Conservation (phyloP, 805 yeast genomes). For the Tetrapisispora nanseiensis region DNA sequence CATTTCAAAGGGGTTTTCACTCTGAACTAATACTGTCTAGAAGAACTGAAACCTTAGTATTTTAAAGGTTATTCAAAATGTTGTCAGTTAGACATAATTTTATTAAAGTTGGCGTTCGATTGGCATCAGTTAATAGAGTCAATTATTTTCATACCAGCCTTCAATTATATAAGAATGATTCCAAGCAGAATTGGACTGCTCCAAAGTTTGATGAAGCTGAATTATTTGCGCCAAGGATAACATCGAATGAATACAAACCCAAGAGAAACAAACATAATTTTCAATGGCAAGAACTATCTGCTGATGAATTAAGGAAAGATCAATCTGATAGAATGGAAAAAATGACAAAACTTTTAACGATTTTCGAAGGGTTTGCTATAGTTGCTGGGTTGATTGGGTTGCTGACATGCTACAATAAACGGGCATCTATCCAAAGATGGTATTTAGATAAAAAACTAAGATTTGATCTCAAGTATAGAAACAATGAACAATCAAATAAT, state of each 20-base stretch:
- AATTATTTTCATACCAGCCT: background rate
- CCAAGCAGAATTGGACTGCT: background rate
- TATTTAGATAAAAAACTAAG: slow-evolving; percentile 13
- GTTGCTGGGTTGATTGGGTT: slow-evolving; percentile 32
- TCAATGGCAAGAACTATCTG: slow-evolving; percentile 17
- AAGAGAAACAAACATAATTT: slow-evolving; percentile 9
- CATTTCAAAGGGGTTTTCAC: no score
- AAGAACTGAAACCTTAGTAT: no score
- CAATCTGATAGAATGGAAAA: slow-evolving; percentile 31
- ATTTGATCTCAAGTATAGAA: background rate
- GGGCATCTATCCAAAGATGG: slow-evolving; percentile 29
- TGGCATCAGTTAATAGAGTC: background rate
- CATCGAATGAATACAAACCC: slow-evolving; percentile 20
- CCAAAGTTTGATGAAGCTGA: slow-evolving; percentile 29
- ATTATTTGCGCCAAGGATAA: slow-evolving; percentile 20
- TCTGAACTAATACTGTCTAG: no score
- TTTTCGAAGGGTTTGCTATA: slow-evolving; percentile 34
- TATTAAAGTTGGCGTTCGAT: background rate
- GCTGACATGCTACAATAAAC: slow-evolving; percentile 31
- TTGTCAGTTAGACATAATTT: background rate
- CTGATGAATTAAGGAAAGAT: slow-evolving; percentile 12
- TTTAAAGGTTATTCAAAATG: no score
- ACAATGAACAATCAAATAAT: background rate
- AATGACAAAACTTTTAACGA: slow-evolving; percentile 37
- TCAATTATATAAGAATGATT: slow-evolving; percentile 9